Conservation (phyloP, 371 early-diverging fungal genomes). For the Lichtheimia hyalospora region DNA sequence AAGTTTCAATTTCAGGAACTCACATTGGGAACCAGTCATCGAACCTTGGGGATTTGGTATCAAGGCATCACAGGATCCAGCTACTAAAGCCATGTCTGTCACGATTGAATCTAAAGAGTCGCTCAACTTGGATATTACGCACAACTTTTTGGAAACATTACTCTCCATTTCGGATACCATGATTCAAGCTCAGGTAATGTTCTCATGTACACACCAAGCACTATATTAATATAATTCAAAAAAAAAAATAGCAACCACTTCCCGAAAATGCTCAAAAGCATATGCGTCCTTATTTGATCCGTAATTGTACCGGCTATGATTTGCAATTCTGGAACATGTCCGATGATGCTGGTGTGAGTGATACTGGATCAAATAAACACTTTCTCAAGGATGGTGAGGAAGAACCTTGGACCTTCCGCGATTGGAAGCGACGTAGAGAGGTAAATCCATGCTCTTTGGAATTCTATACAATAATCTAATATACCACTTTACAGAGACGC, state of each 20-base stretch:
- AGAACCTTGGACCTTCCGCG: slow-evolving; percentile 79
- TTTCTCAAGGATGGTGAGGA: slow-evolving; percentile 56
- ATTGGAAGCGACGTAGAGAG: slow-evolving; percentile 80
- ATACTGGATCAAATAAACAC: slow-evolving; percentile 44
- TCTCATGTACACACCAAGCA: no score
- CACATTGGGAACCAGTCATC: slow-evolving; percentile 91
- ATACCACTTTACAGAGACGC: slow-evolving; percentile 5
- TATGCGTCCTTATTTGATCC: slow-evolving; percentile 67
- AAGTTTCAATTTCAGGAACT: slow-evolving; percentile 85
- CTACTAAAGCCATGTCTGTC: slow-evolving; percentile 32
- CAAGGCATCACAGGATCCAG: slow-evolving; percentile 29
- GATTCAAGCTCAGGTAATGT: slow-evolving; percentile 20
- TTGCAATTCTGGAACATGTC: slow-evolving; percentile 78
- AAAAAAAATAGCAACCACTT: slow-evolving; percentile 13
- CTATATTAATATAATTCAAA: no score
- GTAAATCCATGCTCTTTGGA: slow-evolving; percentile 18
- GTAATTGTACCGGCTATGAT: slow-evolving; percentile 77
- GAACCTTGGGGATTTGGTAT: slow-evolving; percentile 72
- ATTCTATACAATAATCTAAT: neutral
- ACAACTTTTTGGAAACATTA: slow-evolving; percentile 68
- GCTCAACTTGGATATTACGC: slow-evolving; percentile 74
- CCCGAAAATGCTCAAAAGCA: slow-evolving; percentile 34
- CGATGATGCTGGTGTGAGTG: slow-evolving; percentile 30
- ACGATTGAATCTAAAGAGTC: slow-evolving; percentile 58
- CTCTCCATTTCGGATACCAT: slow-evolving; percentile 45